Conservation (phyloP, 495 filamentous ascomycete species). For the Rhypophila decipiens region DNA sequence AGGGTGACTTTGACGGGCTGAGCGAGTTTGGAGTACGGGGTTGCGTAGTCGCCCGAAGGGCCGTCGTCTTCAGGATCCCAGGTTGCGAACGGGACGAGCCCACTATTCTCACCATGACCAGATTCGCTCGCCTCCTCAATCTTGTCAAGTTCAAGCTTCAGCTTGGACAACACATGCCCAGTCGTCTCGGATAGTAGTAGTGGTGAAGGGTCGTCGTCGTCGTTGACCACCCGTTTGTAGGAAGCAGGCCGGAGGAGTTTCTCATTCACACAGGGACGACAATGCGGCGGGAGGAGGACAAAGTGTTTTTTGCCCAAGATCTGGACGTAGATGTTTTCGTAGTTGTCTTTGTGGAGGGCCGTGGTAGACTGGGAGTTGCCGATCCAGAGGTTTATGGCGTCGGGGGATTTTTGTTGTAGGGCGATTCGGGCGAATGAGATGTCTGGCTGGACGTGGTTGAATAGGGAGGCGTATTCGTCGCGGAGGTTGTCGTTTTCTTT, state of each 20-base stretch:
- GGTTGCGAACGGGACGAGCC: constrained; percentile 53
- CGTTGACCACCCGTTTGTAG: constrained; percentile 31
- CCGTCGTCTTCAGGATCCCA: constrained; percentile 82
- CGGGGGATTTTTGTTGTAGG: constrained; percentile 48
- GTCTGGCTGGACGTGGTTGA: constrained; percentile 44
- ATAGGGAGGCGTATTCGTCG: constrained; percentile 56
- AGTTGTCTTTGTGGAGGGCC: constrained; percentile 69
- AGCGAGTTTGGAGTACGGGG: constrained; percentile 48
- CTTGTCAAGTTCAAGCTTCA: not conserved
- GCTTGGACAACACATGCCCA: no score
- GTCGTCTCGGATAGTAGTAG: no score
- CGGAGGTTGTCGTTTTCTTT: constrained; percentile 71
- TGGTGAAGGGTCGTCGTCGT: no score
- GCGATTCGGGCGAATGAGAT: constrained; percentile 65
- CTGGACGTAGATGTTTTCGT: constrained; percentile 77
- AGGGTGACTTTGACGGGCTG: constrained; percentile 55
- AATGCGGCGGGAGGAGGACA: constrained; percentile 59
- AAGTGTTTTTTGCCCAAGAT: constrained; percentile 64
- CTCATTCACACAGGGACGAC: constrained; percentile 58
- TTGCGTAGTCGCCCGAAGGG: constrained; percentile 35
- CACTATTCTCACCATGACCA: constrained; percentile 34
- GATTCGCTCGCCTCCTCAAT: constrained; percentile 20
- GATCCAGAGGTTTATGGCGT: constrained; percentile 77
- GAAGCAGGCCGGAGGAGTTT: constrained; percentile 39
- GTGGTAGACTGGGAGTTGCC: constrained; percentile 60